A percentile compares a stretch with the other conserved stretches of the same genome.
Evolutionary conservation across 2,329 filamentous ascomycete genomes (phyloP).

Genomic region (Aspergillus sp.): DNA sequence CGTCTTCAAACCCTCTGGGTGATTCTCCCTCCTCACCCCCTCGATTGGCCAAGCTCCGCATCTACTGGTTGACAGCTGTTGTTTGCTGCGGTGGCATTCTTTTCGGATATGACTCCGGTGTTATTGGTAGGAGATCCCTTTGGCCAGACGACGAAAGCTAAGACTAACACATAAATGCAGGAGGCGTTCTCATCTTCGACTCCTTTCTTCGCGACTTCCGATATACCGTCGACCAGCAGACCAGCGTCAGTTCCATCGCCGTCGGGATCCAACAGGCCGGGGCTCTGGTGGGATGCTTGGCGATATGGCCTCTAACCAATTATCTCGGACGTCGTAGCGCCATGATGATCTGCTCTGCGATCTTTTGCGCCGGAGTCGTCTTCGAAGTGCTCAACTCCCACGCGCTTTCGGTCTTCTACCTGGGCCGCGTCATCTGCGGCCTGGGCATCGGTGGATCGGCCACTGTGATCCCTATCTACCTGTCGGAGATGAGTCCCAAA

Average conservation of each 20-base stretch:
- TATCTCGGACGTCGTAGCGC: slow-evolving; percentile 46
- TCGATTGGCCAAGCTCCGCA: slow-evolving; percentile 43
- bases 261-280: slow-evolving; percentile 55
- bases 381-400: slow-evolving; percentile 51
- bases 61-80: slow-evolving; percentile 53
- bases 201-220: slow-evolving; percentile 47
- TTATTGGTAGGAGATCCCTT: slow-evolving; percentile 36
- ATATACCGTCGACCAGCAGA: slow-evolving; percentile 41
- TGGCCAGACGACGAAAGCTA: background rate
- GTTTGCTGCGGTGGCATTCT: slow-evolving; percentile 53
- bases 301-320: slow-evolving; percentile 51
- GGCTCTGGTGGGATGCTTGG: slow-evolving; percentile 53
- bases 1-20: background rate
- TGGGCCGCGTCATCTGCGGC: slow-evolving; percentile 49
- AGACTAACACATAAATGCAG: slow-evolving; percentile 19
- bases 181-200: slow-evolving; percentile 48
- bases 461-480: slow-evolving; percentile 45
- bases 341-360: slow-evolving; percentile 46
- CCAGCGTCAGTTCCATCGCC: slow-evolving; percentile 48
- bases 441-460: slow-evolving; percentile 51
- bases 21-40: background rate
- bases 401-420: slow-evolving; percentile 46
- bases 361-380: slow-evolving; percentile 48
- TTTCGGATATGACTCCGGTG: slow-evolving; percentile 45
- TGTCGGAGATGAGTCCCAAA: slow-evolving; percentile 47